Evolutionary conservation across 2,329 filamentous ascomycete genomes (phyloP), one percentile per base, ranked within the genome.

Genomic region (Allantophomopsis cytisporea): DNA sequence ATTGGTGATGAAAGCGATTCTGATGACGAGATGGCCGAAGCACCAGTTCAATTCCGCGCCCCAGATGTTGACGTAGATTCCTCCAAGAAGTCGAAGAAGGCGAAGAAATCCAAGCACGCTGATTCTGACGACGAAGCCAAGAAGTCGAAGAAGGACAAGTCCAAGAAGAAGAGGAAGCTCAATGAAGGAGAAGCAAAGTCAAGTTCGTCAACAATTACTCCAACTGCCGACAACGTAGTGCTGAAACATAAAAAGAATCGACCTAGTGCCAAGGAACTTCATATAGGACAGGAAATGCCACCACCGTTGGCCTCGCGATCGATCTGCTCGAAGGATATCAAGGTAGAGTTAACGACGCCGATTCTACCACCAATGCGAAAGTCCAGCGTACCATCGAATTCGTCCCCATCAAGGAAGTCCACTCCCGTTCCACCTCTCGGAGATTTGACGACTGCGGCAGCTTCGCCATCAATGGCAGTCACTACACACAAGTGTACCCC

Each of bases 1-100:
- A 58, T 64, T 48, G 69, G 51, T 17, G 33, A 34, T 33, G 41
- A 41, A 17, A 47, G 43, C 21, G 42, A 35, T 6, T 50, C 48
- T 11, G 50, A 54, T 37, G 43, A 43, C 31, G 45, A 48, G 10
- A 51, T 47, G 44, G 39, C 40, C 31, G 45, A 50, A 31, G 38
- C 41, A 8, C 36, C 43, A 23, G 28, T 31, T 14, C 14, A 33
- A 31, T 47, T 45, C 31, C 11, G 33, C 39, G 17, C 18, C 18
- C 35, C 20, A 36, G 18, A 17, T 5, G 18, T 28, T 28, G 23
- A 28, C 8, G 23, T 28, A 28, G 35, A 17, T 14, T n/a, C 35
- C 18, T n/a, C 16, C n/a, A 23, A 17, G 14, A 36, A 14, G 18
- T 14, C 35, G 15, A 18, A 18, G 35, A 36, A 21, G n/a, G 4